A percentile compares a stretch with the other conserved stretches of the same genome.
phyloP scores from a whole-genome alignment of 495 filamentous ascomycete species.

The Talaromyces ruber region DNA sequence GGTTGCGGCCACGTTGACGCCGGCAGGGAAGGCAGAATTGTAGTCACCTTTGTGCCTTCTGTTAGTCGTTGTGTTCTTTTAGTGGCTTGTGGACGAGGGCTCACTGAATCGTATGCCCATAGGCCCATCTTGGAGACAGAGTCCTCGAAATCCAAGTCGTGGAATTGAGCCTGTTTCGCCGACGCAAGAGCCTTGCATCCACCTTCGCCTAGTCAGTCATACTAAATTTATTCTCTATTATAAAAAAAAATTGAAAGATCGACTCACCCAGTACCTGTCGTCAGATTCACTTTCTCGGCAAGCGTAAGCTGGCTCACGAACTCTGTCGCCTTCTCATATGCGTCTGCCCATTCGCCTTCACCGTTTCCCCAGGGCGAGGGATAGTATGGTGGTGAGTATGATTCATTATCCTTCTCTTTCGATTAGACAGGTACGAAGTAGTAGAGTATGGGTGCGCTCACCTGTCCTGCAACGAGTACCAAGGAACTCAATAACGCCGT shows the following conservation, averaged over 20 bases:
- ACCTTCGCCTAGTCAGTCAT: slow-evolving; percentile 29
- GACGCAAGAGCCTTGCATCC: slow-evolving; percentile 63
- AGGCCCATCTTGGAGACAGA: slow-evolving; percentile 50
- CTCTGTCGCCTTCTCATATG: slow-evolving; percentile 55
- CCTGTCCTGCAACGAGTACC: not conserved
- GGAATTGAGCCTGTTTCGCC: slow-evolving; percentile 55
- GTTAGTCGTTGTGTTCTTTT: not conserved
- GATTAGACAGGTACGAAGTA: not conserved
- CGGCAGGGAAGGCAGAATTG: slow-evolving; percentile 48
- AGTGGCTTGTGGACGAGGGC: not conserved
- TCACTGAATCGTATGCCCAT: slow-evolving; percentile 31
- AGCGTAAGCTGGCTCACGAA: slow-evolving; percentile 70
- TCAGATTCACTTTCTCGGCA: slow-evolving; percentile 76
- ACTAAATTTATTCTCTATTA: not conserved
- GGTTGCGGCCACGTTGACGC: slow-evolving; percentile 43
- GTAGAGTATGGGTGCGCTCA: not conserved
- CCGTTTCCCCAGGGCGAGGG: slow-evolving; percentile 64
- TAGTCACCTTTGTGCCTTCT: slow-evolving; percentile 23
- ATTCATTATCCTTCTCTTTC: not conserved
- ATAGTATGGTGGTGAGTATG: slow-evolving; percentile 46
- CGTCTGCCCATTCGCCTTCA: slow-evolving; percentile 58
- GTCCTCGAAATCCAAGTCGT: slow-evolving; percentile 31
- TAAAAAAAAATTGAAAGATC: not conserved
- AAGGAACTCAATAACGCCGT: not conserved
- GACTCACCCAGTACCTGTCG: slow-evolving; percentile 61